Percentiles rank a stretch among this genome's conserved stretches.
phyloP scores from a whole-genome alignment of 2,329 filamentous ascomycete genomes.

The Diplodia corticola region DNA sequence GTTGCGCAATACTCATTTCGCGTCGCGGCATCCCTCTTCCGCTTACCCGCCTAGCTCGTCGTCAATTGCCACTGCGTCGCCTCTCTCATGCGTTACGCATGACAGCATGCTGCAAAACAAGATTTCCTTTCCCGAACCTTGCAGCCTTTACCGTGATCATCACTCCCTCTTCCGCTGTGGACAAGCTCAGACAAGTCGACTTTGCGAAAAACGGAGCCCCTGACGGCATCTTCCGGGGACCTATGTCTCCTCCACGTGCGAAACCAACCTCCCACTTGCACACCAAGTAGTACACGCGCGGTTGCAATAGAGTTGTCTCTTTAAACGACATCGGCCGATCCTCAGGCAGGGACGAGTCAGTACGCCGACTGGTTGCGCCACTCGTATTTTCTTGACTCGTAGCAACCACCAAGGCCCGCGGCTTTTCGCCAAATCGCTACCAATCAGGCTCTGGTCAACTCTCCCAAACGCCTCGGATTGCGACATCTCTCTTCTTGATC shows the following conservation, averaged over 20 bases:
- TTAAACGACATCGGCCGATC: background rate
- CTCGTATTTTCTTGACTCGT: slow-evolving; percentile 17
- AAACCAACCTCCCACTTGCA: background rate
- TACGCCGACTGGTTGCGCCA: background rate
- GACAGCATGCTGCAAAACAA: background rate
- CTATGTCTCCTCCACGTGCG: background rate
- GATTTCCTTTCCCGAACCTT: background rate
- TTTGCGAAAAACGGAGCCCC: background rate
- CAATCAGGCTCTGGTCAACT: background rate
- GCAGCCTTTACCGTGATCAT: background rate
- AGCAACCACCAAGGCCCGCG: background rate
- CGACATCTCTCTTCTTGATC: background rate
- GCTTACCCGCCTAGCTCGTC: background rate
- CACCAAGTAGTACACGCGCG: background rate
- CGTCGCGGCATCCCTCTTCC: background rate
- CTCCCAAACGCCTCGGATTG: background rate
- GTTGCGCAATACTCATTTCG: background rate
- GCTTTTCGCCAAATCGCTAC: background rate
- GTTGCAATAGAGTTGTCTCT: background rate
- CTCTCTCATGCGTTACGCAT: background rate
- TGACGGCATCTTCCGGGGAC: background rate
- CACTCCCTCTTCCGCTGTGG: background rate
- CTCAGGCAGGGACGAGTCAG: background rate
- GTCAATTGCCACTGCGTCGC: background rate
- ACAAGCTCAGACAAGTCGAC: background rate